Evolutionary conservation across 2,329 filamentous ascomycete species (phyloP), one percentile per base, ranked within the genome.

Genomic region (Eutypella sp.): DNA sequence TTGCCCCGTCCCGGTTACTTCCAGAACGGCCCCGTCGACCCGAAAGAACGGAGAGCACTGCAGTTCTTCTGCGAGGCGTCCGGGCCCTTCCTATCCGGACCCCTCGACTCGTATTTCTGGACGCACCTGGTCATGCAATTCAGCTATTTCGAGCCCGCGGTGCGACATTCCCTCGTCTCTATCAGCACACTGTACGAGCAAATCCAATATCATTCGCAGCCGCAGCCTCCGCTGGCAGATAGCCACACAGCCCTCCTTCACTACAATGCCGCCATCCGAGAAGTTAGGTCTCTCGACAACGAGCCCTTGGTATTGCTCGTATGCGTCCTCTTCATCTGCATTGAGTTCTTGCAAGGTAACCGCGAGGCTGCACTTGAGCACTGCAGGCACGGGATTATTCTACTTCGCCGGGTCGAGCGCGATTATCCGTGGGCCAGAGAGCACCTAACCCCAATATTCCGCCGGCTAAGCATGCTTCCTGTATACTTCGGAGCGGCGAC

Each of bases 261-360:
- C 44, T 73, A 73, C 47, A 72, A 71, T 46, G 53, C 59, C 0
- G 69, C 70, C 1, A 67, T 73, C 20, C 54, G 57, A 25, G 51
- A 61, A 15, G 52, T 71, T 1, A 56, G 63, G 9, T 47, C 57
- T 1, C 56, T 58, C 2, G 44, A 54, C 37, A 60, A 64, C 20
- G 56, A 67, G 15, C 63, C 68, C 25, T 53, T 64, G 0, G 63
- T 72, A 3, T 51, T 73, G 3, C 47, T 71, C 0, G 62, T 68
- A 0, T 73, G 70, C 46, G 48, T 71, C 2, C 53, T 73, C 15
- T 73, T 74, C 46, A 60, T 69, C 29, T 73, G 69, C 48, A 67
- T 73, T 44, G 70, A 73, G 49, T 64, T 70, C 45, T 54, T 73
- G 1, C 63, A 64, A 1, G 67, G 63, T 8, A 61, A 72, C 52